Evolutionary conservation across 257 asterid species (phyloP).

Genomic region (Paraleonurus japonicus): DNA sequence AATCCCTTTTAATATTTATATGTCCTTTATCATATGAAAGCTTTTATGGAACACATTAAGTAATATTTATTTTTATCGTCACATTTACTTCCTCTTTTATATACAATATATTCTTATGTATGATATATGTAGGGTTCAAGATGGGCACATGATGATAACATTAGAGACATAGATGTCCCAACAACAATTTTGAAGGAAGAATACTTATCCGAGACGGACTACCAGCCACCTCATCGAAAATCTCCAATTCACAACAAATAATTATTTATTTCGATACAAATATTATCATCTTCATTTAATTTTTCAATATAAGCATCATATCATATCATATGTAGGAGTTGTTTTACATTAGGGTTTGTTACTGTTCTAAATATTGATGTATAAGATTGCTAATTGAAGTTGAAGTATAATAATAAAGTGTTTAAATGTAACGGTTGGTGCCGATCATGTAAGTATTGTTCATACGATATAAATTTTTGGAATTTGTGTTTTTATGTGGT

Average conservation of each 20-base stretch:
- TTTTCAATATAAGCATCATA: neutral
- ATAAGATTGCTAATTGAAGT: neutral
- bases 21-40: no score
- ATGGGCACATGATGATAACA: conserved; percentile 13
- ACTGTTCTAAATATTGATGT: neutral
- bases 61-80: no score
- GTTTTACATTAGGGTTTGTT: neutral
- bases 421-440: no score
- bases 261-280: neutral
- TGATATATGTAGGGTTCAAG: conserved; percentile 30
- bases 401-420: no score
- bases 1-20: no score
- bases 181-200: conserved; percentile 16
- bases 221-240: conserved; percentile 42
- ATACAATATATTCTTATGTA: no score
- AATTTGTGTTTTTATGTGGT: no score
- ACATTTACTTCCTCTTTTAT: no score
- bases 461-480: no score
- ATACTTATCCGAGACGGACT: conserved; percentile 31
- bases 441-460: no score
- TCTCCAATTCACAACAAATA: conserved; percentile 42
- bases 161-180: conserved; percentile 11
- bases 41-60: no score
- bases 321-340: neutral
- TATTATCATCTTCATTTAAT: neutral